Base-by-base conservation (phyloP, 805 yeast species). In the Cyberlindnera mrakii region DNA sequence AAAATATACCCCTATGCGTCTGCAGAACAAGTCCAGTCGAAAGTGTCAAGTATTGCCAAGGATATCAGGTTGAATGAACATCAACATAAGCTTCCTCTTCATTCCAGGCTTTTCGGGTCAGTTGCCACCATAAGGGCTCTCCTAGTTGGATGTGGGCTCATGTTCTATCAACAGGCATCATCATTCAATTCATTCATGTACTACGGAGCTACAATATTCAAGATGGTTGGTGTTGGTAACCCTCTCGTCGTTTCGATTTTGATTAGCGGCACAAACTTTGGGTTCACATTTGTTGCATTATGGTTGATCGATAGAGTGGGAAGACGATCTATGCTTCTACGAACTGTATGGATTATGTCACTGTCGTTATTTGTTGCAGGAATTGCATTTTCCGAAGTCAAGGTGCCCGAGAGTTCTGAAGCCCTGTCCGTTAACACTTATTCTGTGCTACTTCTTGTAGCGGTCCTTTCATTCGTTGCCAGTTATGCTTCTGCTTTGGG, bases 151-250 rank as follows among this genome's bases (percentile, higher is more conserved):
- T 71, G 77, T 50, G 72, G 73, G 16, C 58, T 79, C 35, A 66
- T 77, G 69, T 66, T 75, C 48, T 69, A 75, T 49, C 84, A 79
- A 55, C 84, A 78, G 58, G 65, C 72, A 40, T 70, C 78, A n/a
- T 84, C 84, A 42, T 73, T 77, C 56, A 78, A 78, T 61, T 77
- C 80, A 33, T 77, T 79, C 54, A 76, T 78, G 73, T 78, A 77
- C 59, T 79, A 78, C 53, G 75, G 80, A 6, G 74, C 82, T 9
- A 67, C 80, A 13, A 70, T 79, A 37, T 77, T 79, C 65, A 58
- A 70, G 42, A 68, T 72, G 17, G 68, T 76, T 17, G 78, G 80
- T 4, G 62, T 74, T 49, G 53, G 64, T 9, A 74, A 77, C 54
- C 79, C 83, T n/a, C 66, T 78, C 53, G 57, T 71, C 35, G 77